Evolutionary conservation across 176 grass and related monocot genomes (phyloP).

Genomic region (Bromus sterilis): DNA sequence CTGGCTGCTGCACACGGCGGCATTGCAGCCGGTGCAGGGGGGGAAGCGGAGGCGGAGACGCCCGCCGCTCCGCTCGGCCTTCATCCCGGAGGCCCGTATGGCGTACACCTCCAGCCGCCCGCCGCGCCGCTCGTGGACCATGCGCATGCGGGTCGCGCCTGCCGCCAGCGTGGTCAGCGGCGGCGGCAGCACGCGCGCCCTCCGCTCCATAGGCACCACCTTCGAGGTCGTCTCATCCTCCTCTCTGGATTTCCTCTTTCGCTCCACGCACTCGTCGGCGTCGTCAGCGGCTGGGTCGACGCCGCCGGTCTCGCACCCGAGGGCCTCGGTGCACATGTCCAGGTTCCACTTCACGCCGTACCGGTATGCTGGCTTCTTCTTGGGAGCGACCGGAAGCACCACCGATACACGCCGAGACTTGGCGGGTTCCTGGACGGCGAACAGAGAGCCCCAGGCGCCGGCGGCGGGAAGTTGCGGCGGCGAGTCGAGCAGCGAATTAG

Average conservation of each 20-base stretch:
- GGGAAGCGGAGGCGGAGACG: constrained; percentile 42
- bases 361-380: constrained; percentile 22
- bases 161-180: constrained; percentile 44
- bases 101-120: constrained; percentile 60
- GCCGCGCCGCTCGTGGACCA: constrained; percentile 51
- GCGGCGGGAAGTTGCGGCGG: constrained; percentile 2
- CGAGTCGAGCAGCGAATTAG: constrained; percentile 17
- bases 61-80: constrained; percentile 58
- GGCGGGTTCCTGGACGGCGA: neutral
- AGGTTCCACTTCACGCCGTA: constrained; percentile 46
- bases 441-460: constrained; percentile 14
- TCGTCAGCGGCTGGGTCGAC: constrained; percentile 31
- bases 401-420: neutral
- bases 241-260: constrained; percentile 6
- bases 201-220: neutral
- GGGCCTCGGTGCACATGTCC: constrained; percentile 63
- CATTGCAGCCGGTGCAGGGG: neutral
- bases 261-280: neutral
- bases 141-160: constrained; percentile 24
- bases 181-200: constrained; percentile 35
- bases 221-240: constrained; percentile 10
- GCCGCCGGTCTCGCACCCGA: constrained; percentile 75
- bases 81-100: constrained; percentile 20
- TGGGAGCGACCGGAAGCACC: neutral
- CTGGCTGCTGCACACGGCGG: neutral